phyloP scores from a whole-genome alignment of 805 yeast species.

The Nakazawaea sp. region DNA sequence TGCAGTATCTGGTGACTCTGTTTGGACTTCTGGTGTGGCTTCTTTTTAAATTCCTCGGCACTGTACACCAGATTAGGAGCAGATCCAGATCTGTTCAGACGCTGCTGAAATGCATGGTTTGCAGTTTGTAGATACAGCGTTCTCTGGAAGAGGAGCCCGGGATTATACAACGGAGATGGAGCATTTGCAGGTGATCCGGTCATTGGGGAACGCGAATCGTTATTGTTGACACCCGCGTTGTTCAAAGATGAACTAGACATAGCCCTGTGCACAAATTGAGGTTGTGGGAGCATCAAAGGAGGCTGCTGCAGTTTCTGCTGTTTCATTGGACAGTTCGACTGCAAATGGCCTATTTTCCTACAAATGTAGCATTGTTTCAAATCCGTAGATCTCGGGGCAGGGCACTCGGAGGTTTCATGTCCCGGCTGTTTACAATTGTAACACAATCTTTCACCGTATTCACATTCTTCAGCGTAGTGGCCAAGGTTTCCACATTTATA shows the following conservation, averaged over 20 bases:
- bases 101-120: constrained; percentile 2
- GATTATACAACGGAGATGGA: not conserved
- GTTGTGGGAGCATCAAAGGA: not conserved
- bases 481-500: constrained; percentile 24
- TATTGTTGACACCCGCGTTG: not conserved
- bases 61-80: not conserved
- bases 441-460: constrained; percentile 18
- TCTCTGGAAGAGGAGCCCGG: not conserved
- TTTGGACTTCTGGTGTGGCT: no score
- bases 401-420: constrained; percentile 21
- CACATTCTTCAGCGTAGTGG: constrained; percentile 23
- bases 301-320: not conserved
- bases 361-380: constrained; percentile 24
- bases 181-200: not conserved
- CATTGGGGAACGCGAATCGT: not conserved
- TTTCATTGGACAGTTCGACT: constrained; percentile 18
- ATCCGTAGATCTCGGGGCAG: constrained; percentile 14
- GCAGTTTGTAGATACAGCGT: constrained; percentile 4
- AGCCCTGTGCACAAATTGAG: no score
- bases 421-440: constrained; percentile 25
- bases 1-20: no score
- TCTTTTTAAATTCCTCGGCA: not conserved
- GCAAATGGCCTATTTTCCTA: constrained; percentile 22
- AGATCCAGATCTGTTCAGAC: not conserved
- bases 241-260: no score